Conservation (phyloP, 306 rosid species). For the Mimosa bimucronata region DNA sequence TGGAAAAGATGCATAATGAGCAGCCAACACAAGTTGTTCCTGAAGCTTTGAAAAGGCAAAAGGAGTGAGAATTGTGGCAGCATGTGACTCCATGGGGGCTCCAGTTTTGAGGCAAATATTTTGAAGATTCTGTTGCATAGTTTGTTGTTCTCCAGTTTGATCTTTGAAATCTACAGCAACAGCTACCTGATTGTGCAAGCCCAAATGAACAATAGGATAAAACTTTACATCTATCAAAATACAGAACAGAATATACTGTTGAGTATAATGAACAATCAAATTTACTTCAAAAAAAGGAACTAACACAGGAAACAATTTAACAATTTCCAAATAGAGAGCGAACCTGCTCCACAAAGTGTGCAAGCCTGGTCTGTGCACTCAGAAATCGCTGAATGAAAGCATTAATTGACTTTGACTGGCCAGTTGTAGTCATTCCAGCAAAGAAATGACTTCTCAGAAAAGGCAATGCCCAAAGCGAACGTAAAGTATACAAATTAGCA, state of each 20-base stretch:
- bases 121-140: slow-evolving; percentile 99
- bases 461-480: slow-evolving; percentile 86
- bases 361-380: slow-evolving; percentile 91
- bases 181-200: slow-evolving; percentile 69
- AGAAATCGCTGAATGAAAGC: slow-evolving; percentile 96
- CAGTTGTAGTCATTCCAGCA: slow-evolving; percentile 90
- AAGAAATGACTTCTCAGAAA: slow-evolving; percentile 93
- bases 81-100: slow-evolving; percentile 98
- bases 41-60: slow-evolving; percentile 93
- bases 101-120: slow-evolving; percentile 95
- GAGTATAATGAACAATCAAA: neutral
- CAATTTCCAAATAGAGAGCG: slow-evolving; percentile 21
- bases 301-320: slow-evolving; percentile 16
- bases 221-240: slow-evolving; percentile 16
- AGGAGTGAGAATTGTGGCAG: slow-evolving; percentile 85
- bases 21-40: slow-evolving; percentile 97
- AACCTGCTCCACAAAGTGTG: slow-evolving; percentile 94
- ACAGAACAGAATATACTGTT: slow-evolving; percentile 8
- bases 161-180: slow-evolving; percentile 95
- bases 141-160: slow-evolving; percentile 97
- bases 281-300: neutral
- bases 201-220: slow-evolving; percentile 26
- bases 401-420: slow-evolving; percentile 87
- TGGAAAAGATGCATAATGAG: slow-evolving; percentile 91
- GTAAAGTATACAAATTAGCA: slow-evolving; percentile 72